Evolutionary conservation across 495 filamentous ascomycete genomes (phyloP).

Genomic region (Hypoxylon fuscum): DNA sequence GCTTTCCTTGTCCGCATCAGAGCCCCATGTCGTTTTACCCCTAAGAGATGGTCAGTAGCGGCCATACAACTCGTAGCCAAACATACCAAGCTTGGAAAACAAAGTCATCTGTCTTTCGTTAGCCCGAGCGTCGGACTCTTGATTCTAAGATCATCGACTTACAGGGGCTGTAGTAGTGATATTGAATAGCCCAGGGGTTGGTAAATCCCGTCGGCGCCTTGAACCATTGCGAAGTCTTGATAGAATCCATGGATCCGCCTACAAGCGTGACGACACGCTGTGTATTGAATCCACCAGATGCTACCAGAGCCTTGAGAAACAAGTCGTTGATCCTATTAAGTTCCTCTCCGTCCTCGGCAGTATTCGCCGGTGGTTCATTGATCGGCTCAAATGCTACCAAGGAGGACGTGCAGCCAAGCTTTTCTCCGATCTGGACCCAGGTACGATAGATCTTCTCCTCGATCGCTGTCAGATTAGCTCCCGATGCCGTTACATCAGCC

Average conservation of each 20-base stretch:
- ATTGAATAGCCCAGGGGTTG: slow-evolving; percentile 70
- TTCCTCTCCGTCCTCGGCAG: slow-evolving; percentile 57
- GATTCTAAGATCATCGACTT: not conserved
- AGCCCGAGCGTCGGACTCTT: not conserved
- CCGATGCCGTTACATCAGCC: slow-evolving; percentile 61
- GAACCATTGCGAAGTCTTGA: slow-evolving; percentile 66
- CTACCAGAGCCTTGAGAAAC: slow-evolving; percentile 63
- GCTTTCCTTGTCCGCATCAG: slow-evolving; percentile 59
- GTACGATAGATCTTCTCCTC: slow-evolving; percentile 65
- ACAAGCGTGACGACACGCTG: slow-evolving; percentile 66
- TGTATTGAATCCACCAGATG: slow-evolving; percentile 65
- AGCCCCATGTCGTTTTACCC: slow-evolving; percentile 67
- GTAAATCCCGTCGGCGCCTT: slow-evolving; percentile 55
- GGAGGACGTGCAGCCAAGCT: slow-evolving; percentile 63
- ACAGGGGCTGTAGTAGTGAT: slow-evolving; percentile 70
- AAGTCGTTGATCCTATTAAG: slow-evolving; percentile 66
- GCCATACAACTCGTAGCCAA: slow-evolving; percentile 36
- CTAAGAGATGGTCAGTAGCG: slow-evolving; percentile 52
- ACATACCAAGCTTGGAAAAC: slow-evolving; percentile 37
- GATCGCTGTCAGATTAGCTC: slow-evolving; percentile 60
- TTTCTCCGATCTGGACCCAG: slow-evolving; percentile 68
- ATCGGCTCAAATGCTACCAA: slow-evolving; percentile 68
- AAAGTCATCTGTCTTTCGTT: slow-evolving; percentile 29
- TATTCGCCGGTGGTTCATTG: slow-evolving; percentile 66
- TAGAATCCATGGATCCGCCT: slow-evolving; percentile 59